Evolutionary conservation across 1,284 basidiomycete species (phyloP), one percentile per base, ranked within the genome.

Genomic region (Ganoderma leucocontextum): DNA sequence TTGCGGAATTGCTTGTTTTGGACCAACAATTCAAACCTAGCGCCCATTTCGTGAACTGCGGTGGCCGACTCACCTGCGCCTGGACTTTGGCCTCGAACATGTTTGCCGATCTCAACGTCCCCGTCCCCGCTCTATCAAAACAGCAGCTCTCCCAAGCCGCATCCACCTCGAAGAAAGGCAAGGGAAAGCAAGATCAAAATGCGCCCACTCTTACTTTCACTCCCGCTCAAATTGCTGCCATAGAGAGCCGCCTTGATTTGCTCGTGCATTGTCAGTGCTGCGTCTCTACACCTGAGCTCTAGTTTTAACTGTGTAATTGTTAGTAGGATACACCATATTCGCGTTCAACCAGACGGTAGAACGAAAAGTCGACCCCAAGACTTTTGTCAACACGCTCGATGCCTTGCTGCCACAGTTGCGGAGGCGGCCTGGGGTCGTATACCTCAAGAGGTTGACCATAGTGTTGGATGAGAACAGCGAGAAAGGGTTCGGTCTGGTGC

Each of bases 251-350:
- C 13, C 75, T 87, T 25, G 85, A 86, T 65, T 69, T 83, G 22
- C 80, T 86, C 12, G 77, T 81, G 12, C 83, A 85, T 75, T 80
- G 85, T 86, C 71, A 67, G 83, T 80, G 29, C 61, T 29, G 15
- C 67, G 25, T 42, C 15, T 57, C 19, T 41, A 12, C 12, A 7
- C 1, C 12, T 17, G 36, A 29, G 15, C 10, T 10, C 25, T n/a
- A 36, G 22, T 47, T 70, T 72, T 78, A 62, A 78, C 70, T 13
- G 36, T 35, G 63, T 64, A 33, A 10, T 47, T 68, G 62, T 62
- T 82, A 94, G 92, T 95, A 84, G 92, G 93, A 86, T 95, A 94
- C 78, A 86, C 89, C 29, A 87, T 93, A 19, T 78, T 94, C 60
- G 91, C 89, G 1, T 83, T 95, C 69, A 91, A 88, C 73, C 92